A percentile compares a stretch with the other conserved stretches of the same genome.
Evolutionary conservation across 148 eudicot species (phyloP).

Genomic region (Rhododendron molle): DNA sequence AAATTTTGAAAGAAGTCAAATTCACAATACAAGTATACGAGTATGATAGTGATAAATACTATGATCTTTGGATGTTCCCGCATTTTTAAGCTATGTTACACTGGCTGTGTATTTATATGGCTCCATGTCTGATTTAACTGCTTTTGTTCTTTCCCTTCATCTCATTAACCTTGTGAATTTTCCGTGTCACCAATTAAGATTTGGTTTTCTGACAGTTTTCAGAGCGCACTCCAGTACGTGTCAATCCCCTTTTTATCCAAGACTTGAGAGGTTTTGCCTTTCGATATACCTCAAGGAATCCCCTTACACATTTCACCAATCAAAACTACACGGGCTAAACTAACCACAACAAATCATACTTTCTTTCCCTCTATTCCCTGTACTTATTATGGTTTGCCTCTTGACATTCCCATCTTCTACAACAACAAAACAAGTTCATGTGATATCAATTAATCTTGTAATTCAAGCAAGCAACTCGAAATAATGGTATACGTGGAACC

Average conservation of each 20-base stretch:
- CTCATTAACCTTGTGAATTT: neutral
- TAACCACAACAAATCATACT: neutral
- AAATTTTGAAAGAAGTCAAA: neutral
- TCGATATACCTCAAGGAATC: neutral
- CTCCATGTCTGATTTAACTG: neutral
- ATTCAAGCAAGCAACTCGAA: neutral
- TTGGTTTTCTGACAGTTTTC: neutral
- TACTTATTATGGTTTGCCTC: neutral
- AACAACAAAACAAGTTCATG: neutral
- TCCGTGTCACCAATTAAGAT: neutral
- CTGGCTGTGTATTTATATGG: neutral
- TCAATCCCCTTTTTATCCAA: neutral
- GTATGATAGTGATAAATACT: neutral
- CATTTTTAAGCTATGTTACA: neutral
- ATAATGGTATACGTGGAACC: neutral
- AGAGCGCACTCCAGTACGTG: neutral
- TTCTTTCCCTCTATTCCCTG: neutral
- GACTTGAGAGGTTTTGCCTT: neutral
- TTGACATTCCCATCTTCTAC: neutral
- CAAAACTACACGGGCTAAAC: neutral
- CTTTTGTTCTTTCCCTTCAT: neutral
- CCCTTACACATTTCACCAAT: neutral
- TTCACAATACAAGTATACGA: neutral
- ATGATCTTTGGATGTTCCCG: neutral
- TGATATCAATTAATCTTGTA: neutral